Conservation (phyloP, 2,329 filamentous ascomycete genomes). For the Monosporascus sp. region DNA sequence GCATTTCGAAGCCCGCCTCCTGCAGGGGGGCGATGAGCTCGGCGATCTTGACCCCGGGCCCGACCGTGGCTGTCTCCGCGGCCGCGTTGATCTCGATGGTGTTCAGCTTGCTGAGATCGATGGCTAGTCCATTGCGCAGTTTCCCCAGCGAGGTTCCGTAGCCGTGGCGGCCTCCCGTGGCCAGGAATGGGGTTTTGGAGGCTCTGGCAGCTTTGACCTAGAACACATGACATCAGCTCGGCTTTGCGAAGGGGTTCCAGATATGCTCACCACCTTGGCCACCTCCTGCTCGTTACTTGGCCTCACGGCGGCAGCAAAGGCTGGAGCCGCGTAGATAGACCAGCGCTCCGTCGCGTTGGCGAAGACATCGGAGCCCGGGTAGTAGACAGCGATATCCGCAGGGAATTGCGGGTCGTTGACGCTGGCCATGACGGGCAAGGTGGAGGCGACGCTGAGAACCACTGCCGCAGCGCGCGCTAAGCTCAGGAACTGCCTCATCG, state of each 20-base stretch:
- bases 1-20: constrained; percentile 12
- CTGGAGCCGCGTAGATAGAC: constrained; percentile 5
- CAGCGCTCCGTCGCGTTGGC: constrained; percentile 7
- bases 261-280: constrained; percentile 2
- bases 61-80: constrained; percentile 34
- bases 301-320: constrained; percentile 3
- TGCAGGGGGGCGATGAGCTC: constrained; percentile 30
- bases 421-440: too few relatives aligned
- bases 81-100: constrained; percentile 14
- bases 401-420: too few relatives aligned
- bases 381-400: not conserved
- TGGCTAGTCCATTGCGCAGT: constrained; percentile 9
- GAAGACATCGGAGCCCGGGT: constrained; percentile 5
- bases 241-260: not conserved
- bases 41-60: constrained; percentile 56
- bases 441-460: too few relatives aligned
- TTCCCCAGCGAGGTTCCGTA: constrained; percentile 6
- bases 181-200: constrained; percentile 11
- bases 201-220: constrained; percentile 10
- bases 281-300: constrained; percentile 6
- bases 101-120: constrained; percentile 22
- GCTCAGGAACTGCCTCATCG: too few relatives aligned
- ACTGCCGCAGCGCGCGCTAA: too few relatives aligned
- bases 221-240: not conserved
- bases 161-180: constrained; percentile 12